Base-by-base conservation (phyloP, 1,284 basidiomycete species). In the Ceratobasidium sp. region DNA sequence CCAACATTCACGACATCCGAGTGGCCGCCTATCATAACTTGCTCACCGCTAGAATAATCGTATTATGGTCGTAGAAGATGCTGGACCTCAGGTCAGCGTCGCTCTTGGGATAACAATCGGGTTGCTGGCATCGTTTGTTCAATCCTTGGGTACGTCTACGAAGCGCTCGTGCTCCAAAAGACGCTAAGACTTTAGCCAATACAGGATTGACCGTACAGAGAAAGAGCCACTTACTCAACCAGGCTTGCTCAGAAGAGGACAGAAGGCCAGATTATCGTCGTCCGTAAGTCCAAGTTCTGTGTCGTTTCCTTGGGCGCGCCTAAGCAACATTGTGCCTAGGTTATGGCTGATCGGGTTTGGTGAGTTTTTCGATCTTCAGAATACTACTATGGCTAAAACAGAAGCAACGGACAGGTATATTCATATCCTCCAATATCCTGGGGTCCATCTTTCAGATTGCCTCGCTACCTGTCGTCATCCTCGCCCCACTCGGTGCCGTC, bases 361-460 rank as follows among this genome's bases (percentile, higher is more conserved):
- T 82, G 77, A 79, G 84, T 80, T 21, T 23, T 48, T 50, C 23
- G 23, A 12, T n/a, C 41, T 26, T 48, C 39, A 32, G 23, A 3
- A 12, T 60, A 5, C n/a, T 12, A 18, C 5, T 16, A 41, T 18
- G 58, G 58, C 58, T 62, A 28, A 61, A 46, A 21, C 14, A 12
- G 26, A 26, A 43, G 50, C 23, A 41, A 48, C 23, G 1, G 23
- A 53, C 32, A 85, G 85, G 83, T 61, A 88, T 93, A 77, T 94
- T 93, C 84, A 88, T 94, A 71, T 89, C 89, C 28, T 95, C 94
- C 72, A 98, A 98, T 80, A 83, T 98, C 73, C 85, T 97, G 71
- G 94, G 94, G n/a, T 96, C 94, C 1, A 83, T 98, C 32, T 94
- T 97, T 76, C 96, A 98, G 82, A 96, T 98, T 69, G 95, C 94